Evolutionary conservation across 1,284 basidiomycete species (phyloP).

Genomic region (Lentinula novae-zelandiae): DNA sequence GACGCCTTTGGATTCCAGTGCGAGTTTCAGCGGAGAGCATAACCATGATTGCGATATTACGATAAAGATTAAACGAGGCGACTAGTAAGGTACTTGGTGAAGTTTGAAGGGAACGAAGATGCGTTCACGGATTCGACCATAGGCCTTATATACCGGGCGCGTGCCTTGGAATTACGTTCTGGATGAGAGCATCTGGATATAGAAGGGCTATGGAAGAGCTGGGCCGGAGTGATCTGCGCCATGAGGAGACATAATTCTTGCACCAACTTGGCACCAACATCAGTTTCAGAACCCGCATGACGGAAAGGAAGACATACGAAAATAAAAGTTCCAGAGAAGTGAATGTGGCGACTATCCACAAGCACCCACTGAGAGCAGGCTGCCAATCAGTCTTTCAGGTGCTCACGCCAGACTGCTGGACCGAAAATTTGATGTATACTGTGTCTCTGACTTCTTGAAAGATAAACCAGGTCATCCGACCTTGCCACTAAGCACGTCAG

Average conservation of each 20-base stretch:
- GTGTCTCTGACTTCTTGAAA: neutral
- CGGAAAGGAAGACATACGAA: neutral
- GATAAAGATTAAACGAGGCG: conserved; percentile 10
- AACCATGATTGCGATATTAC: conserved; percentile 23
- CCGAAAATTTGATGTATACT: neutral
- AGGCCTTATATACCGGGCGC: conserved; percentile 1
- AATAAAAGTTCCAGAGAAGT: neutral
- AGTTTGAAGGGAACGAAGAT: conserved; percentile 4
- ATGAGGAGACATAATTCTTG: neutral
- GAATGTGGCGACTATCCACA: neutral
- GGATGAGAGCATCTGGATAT: neutral
- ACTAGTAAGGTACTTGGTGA: conserved; percentile 1
- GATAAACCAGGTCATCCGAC: neutral
- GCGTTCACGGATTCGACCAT: neutral
- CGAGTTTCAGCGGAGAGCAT: conserved; percentile 28
- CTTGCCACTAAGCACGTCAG: neutral
- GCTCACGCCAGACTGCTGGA: neutral
- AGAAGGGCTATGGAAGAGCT: neutral
- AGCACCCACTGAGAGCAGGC: neutral
- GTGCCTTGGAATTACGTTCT: conserved; percentile 4
- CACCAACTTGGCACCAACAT: neutral
- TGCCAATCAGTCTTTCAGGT: neutral
- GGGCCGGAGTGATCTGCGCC: neutral
- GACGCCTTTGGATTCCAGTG: conserved; percentile 18
- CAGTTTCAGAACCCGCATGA: neutral